Base-by-base conservation (phyloP, 805 yeast genomes). In the Candida berthetii region DNA sequence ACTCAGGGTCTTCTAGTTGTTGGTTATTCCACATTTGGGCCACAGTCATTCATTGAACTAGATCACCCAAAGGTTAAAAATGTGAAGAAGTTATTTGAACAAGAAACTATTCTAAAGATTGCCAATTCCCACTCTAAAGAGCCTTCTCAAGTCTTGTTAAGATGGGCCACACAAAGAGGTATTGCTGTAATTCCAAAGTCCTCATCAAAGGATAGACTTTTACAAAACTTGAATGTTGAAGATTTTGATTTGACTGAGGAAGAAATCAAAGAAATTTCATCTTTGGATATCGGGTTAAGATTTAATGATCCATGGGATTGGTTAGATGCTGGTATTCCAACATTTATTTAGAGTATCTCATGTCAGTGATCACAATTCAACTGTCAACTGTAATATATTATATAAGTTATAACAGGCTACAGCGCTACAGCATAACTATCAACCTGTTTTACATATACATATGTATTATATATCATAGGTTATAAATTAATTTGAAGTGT, bases 11-110 rank as follows among this genome's bases (percentile, higher is more conserved):
- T 85, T 46, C 80, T 79, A 50, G 73, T 85, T 48, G 84, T 85
- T 41, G 95, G 81, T n/a, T 85, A 85, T 68, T 85, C 93, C 13
- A 80, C 91, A n/a, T 85, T 86, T 54, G 95, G 95, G 28, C 91
- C 93, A 22, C 85, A 81, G 63, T 82, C 90, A 3, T 85, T 83
- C 65, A 53, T 83, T 45, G 95, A 85, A 61, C 60, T 84, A 57
- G 69, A 74, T 57, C 69, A 65, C 45, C 65, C 72, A 33, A 61
- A 64, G 44, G 91, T 85, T 20, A 54, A 66, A 44, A 59, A 66
- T 46, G 66, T 77, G 28, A 72, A 76, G 20, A 64, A 75, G 17
- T 67, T 85, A 52, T 78, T 85, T 48, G 74, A 77, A 41, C 78
- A 84, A 57, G 72, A 72, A 22, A 53, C 64, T 17, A 66, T 85